Conservation (phyloP, 2,329 filamentous ascomycete species). For the Cytospora chrysosperma region DNA sequence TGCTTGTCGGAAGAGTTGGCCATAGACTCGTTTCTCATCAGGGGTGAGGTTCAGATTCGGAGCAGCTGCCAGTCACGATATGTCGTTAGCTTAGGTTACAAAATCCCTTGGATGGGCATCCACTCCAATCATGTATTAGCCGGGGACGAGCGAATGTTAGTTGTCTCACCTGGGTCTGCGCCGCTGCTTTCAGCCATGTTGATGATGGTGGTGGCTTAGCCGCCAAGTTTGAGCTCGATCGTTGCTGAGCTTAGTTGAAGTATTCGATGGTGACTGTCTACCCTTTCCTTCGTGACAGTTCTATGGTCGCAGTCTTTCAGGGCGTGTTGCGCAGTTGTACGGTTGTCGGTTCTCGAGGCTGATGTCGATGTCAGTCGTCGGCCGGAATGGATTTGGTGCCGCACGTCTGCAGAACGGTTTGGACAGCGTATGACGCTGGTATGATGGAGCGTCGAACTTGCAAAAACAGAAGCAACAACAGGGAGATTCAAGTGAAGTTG, state of each 20-base stretch:
- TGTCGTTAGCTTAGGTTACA: conserved; percentile 4
- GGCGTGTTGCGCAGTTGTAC: background rate
- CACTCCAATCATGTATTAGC: background rate
- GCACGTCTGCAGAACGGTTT: background rate
- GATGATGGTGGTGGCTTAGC: background rate
- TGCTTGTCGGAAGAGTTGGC: conserved; percentile 88
- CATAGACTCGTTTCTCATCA: conserved; percentile 92
- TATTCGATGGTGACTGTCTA: background rate
- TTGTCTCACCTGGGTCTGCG: conserved; percentile 20
- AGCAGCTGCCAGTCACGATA: conserved; percentile 40
- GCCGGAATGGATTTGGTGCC: background rate
- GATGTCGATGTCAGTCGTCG: background rate
- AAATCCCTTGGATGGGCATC: background rate
- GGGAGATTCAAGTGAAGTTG: conserved; percentile 1
- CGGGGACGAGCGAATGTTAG: background rate
- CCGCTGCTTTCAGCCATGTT: conserved; percentile 25
- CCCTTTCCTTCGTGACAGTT: background rate
- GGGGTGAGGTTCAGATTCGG: conserved; percentile 80
- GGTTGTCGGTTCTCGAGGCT: background rate
- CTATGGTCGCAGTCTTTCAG: background rate
- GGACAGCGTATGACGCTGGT: background rate
- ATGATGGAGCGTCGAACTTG: background rate
- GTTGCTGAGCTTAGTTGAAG: background rate
- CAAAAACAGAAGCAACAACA: background rate
- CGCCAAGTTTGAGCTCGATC: background rate